Base-by-base conservation (phyloP, 768 basidiomycete species). In the Termitomyces sp. region DNA sequence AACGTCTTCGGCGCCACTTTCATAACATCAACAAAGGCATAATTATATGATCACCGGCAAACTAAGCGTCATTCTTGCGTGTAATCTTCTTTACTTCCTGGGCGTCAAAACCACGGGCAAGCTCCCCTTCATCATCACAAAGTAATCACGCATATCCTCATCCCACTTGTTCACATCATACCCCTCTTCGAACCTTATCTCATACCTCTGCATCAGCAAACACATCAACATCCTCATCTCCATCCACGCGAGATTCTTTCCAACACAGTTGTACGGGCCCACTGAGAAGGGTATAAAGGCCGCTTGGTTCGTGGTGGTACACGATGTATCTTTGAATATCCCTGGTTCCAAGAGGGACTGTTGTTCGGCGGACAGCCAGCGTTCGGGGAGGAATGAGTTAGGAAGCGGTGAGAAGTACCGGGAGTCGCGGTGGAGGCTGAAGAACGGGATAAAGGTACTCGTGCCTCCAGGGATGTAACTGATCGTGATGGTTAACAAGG, bases 401-500 rank as follows among this genome's bases (percentile, higher is more conserved):
- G 81, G 78, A 47, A 70, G 63, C 0, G 77, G 77, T 0, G 75
- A 75, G 62, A 82, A 82, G 65, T 80, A 66, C 1, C 74, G 71
- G 18, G 76, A 70, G 62, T 79, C 73, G 16, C 80, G 75, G 55
- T 81, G 80, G 18, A 82, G 62, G 45, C 70, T 66, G 61, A 77
- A 81, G 24, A 63, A 64, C 29, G 76, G 77, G 29, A 81, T 69
- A 57, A 75, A 77, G 7, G 73, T 70, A 51, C 63, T 73, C 2
- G 81, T 81, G 46, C 73, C 73, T 61, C 75, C 73, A 3, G 81
- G 78, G 8, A 82, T 63, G 55, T 70, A 74, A 51, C 81, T 81
- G 53, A n/a, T n/a, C 29, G 50, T 1, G 5, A n/a, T 16, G 12
- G 16, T 44, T 16, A 61, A 56, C 42, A 33, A 22, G 51, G 4